Percentiles rank a stretch among this genome's conserved stretches.
These are phyloP conservation scores for Penicillium nucicola DNA, from an alignment of 495 filamentous ascomycete species.

Conservation along the genomic window DNA sequence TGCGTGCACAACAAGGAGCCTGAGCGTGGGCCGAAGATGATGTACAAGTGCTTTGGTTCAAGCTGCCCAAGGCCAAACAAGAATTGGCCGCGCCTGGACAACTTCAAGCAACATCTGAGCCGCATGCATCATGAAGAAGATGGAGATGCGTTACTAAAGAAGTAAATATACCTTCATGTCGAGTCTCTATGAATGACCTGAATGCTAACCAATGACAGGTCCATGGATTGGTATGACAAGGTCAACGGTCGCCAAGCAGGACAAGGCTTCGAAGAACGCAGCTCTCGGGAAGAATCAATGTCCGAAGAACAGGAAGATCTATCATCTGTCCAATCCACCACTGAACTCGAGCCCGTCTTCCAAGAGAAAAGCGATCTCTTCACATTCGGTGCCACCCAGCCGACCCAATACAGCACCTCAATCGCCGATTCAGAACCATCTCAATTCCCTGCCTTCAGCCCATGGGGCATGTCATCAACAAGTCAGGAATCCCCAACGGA, in stretches of 20 bases:
- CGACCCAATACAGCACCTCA: neutral
- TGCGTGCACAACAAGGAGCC: constrained; percentile 62
- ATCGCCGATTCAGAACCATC: neutral
- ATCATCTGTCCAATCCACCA: constrained; percentile 5
- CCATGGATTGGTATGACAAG: constrained; percentile 40
- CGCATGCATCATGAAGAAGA: constrained; percentile 69
- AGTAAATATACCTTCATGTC: constrained; percentile 36
- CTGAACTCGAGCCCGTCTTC: constrained; percentile 6
- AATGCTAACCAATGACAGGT: constrained; percentile 22
- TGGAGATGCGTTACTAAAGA: constrained; percentile 48
- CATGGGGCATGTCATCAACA: neutral
- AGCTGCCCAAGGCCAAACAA: constrained; percentile 68
- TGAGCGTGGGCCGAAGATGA: constrained; percentile 50
- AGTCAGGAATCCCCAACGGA: neutral
- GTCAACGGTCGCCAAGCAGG: constrained; percentile 4
- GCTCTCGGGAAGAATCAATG: constrained; percentile 9
- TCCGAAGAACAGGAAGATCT: constrained; percentile 10
- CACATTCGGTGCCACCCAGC: neutral
- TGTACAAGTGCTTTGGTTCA: constrained; percentile 64
- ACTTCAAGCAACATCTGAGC: constrained; percentile 82
- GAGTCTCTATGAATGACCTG: neutral
- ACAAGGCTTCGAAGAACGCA: constrained; percentile 4
- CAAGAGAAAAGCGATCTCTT: constrained; percentile 4
- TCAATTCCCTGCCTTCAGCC: constrained; percentile 4
- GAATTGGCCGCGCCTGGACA: constrained; percentile 84